Conservation (phyloP, 2,329 filamentous ascomycete genomes). For the Fusarium torreyae region DNA sequence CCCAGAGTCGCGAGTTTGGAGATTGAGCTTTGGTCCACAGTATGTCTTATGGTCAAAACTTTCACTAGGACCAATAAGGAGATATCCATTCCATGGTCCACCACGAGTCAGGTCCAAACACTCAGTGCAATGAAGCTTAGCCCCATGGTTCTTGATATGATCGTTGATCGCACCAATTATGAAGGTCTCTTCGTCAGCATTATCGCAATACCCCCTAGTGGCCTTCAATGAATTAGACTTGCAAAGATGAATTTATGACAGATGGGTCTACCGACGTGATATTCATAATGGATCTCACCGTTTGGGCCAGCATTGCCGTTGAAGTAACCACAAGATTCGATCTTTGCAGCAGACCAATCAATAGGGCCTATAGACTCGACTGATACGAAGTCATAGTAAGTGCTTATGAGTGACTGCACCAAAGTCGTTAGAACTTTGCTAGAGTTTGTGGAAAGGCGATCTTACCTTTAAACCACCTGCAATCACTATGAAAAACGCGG, state of each 20-base stretch:
- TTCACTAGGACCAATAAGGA: not conserved
- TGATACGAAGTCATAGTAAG: accelerated
- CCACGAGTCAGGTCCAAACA: not conserved
- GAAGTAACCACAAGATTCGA: not conserved
- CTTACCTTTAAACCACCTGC: not conserved
- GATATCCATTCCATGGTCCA: not conserved
- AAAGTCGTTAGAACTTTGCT: not conserved
- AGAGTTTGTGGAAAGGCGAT: accelerated
- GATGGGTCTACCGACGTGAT: not conserved
- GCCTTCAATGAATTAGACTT: accelerated
- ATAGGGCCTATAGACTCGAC: not conserved
- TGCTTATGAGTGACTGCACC: not conserved
- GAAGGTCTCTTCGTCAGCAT: not conserved
- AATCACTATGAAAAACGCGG: not conserved
- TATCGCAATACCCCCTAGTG: not conserved
- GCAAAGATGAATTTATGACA: accelerated
- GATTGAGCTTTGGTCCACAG: not conserved
- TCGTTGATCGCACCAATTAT: not conserved
- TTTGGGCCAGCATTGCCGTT: not conserved
- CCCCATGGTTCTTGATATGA: accelerated
- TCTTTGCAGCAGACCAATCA: not conserved
- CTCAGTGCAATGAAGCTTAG: not conserved
- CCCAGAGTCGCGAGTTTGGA: too few relatives aligned
- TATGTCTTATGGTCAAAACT: not conserved
- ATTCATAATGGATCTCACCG: not conserved